phyloP scores from a whole-genome alignment of 495 filamentous ascomycete genomes.

The Hypoxylon rickii region DNA sequence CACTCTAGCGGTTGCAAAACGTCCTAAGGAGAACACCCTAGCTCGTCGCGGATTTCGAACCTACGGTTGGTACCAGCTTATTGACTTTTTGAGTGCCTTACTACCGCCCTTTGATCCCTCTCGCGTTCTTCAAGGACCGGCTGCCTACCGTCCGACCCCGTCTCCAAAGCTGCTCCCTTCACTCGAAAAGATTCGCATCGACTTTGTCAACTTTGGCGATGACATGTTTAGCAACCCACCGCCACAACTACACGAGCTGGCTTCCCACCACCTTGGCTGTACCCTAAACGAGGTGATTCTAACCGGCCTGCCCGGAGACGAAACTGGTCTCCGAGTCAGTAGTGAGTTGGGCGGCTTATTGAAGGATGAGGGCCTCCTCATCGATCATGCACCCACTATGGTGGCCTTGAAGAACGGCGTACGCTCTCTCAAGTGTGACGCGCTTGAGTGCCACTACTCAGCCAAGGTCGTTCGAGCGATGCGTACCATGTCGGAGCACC shows the following conservation, averaged over 20 bases:
- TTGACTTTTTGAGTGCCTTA: constrained; percentile 50
- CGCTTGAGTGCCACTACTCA: constrained; percentile 20
- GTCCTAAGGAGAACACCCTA: constrained; percentile 41
- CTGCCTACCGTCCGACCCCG: not conserved
- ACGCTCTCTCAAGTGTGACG: constrained; percentile 30
- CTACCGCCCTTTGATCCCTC: constrained; percentile 43
- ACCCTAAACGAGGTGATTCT: constrained; percentile 50
- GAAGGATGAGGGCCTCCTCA: constrained; percentile 50
- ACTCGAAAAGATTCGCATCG: constrained; percentile 48
- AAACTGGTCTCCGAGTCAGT: constrained; percentile 39
- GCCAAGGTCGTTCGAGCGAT: constrained; percentile 44
- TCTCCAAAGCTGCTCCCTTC: constrained; percentile 47
- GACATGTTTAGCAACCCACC: constrained; percentile 41
- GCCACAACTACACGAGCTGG: constrained; percentile 40
- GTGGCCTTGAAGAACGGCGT: constrained; percentile 37
- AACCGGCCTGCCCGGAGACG: constrained; percentile 47
- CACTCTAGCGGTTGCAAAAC: constrained; percentile 37
- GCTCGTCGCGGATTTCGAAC: constrained; percentile 49
- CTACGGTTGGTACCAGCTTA: constrained; percentile 53
- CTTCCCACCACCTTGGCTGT: constrained; percentile 49
- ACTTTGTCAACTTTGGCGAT: constrained; percentile 52
- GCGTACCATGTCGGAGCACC: constrained; percentile 16
- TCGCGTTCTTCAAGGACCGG: not conserved
- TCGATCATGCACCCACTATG: constrained; percentile 42
- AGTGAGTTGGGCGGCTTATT: constrained; percentile 45